A percentile compares a stretch with the other conserved stretches of the same genome.
These are phyloP conservation scores for Trypanosoma rangeli DNA, from an alignment of 208 protist species.

Conservation along the genomic window DNA sequence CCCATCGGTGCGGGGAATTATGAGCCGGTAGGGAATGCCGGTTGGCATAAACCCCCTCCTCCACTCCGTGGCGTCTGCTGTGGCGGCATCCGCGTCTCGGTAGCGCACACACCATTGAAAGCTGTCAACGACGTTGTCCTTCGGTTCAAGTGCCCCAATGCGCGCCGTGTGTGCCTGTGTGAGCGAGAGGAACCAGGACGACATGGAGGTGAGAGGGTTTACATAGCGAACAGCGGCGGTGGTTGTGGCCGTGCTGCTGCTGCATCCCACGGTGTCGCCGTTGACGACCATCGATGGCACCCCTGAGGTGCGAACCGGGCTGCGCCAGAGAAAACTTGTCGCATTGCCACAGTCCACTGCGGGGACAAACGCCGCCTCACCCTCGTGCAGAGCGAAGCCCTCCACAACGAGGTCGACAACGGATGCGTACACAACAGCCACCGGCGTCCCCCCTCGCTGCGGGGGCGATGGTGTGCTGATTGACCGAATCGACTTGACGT, in stretches of 20 bases:
- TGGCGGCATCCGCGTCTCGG: slow-evolving; percentile 20
- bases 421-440: slow-evolving; percentile 52
- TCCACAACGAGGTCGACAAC: slow-evolving; percentile 69
- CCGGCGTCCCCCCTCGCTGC: background rate
- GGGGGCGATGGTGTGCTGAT: background rate
- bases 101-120: slow-evolving; percentile 78
- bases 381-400: slow-evolving; percentile 57
- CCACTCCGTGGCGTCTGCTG: slow-evolving; percentile 8
- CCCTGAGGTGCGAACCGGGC: slow-evolving; percentile 44
- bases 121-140: slow-evolving; percentile 31
- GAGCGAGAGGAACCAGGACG: slow-evolving; percentile 67
- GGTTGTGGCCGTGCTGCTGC: background rate
- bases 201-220: slow-evolving; percentile 50
- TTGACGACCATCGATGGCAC: slow-evolving; percentile 43
- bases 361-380: slow-evolving; percentile 54
- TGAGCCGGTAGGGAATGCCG: slow-evolving; percentile 54
- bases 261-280: background rate
- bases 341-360: slow-evolving; percentile 65
- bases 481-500: slow-evolving; percentile 34
- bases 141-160: slow-evolving; percentile 34
- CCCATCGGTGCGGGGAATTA: slow-evolving; percentile 48
- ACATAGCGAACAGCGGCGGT: slow-evolving; percentile 41
- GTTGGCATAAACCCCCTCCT: slow-evolving; percentile 50
- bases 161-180: slow-evolving; percentile 43
- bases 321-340: slow-evolving; percentile 66